phyloP scores from a whole-genome alignment of 345 rosid species.

The Aquilaria yunnanensis region DNA sequence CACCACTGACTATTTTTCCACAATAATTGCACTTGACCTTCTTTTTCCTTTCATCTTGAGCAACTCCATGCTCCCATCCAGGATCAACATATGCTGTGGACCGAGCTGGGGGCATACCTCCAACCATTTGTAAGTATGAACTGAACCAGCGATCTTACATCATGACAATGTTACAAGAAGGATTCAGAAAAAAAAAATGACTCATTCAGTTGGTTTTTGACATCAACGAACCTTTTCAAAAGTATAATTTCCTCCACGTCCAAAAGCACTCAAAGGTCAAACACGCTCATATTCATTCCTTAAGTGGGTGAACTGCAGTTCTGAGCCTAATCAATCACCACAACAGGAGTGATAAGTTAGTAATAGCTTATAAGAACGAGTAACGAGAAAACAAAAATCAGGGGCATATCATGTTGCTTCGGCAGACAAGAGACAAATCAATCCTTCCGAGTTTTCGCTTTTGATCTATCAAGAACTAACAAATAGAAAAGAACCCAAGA shows the following conservation, averaged over 20 bases:
- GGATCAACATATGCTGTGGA: constrained; percentile 55
- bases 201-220: constrained; percentile 11
- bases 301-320: constrained; percentile 10
- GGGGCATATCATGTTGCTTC: neutral
- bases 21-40: constrained; percentile 82
- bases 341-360: constrained; percentile 19
- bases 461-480: neutral
- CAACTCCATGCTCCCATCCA: constrained; percentile 83
- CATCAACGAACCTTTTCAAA: constrained; percentile 13
- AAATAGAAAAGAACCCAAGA: neutral
- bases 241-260: constrained; percentile 7
- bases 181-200: neutral
- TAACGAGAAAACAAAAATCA: constrained; percentile 1
- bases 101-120: constrained; percentile 58
- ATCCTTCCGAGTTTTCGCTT: constrained; percentile 4
- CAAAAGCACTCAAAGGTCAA: constrained; percentile 13
- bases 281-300: constrained; percentile 19
- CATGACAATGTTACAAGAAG: constrained; percentile 15
- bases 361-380: constrained; percentile 5
- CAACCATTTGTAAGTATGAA: constrained; percentile 27
- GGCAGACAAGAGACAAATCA: neutral
- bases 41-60: constrained; percentile 75
- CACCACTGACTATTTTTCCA: constrained; percentile 81
- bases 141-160: constrained; percentile 14
- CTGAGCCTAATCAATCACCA: constrained; percentile 19